Percentiles rank a stretch among this genome's conserved stretches.
These are phyloP conservation scores for Citrus unshiu DNA, from an alignment of 345 rosid species.

Conservation along the genomic window DNA sequence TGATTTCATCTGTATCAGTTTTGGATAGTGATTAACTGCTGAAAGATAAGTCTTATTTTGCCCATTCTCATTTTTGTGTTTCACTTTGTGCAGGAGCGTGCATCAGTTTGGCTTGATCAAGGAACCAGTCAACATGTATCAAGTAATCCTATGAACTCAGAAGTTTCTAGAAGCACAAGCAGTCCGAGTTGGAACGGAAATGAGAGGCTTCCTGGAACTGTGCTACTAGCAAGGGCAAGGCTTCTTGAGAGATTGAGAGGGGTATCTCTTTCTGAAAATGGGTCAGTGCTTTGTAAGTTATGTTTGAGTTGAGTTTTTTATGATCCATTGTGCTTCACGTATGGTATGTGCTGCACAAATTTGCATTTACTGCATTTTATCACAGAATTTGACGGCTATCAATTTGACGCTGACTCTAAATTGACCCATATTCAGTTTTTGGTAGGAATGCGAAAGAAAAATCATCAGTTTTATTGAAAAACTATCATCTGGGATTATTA, in stretches of 20 bases:
- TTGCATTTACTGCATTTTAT: background rate
- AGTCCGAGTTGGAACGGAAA: constrained; percentile 35
- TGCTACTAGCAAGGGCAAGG: constrained; percentile 87
- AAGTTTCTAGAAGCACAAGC: constrained; percentile 34
- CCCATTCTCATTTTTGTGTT: background rate
- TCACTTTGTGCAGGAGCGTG: constrained; percentile 45
- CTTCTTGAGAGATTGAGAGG: constrained; percentile 91
- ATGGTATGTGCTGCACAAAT: background rate
- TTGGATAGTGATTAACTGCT: background rate
- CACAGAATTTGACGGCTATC: background rate
- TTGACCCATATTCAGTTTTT: background rate
- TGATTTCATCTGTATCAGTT: background rate
- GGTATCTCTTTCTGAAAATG: constrained; percentile 55
- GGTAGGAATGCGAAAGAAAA: background rate
- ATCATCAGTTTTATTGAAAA: background rate
- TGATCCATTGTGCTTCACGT: background rate
- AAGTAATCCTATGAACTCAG: constrained; percentile 33
- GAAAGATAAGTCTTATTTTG: background rate
- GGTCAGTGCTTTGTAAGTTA: constrained; percentile 34
- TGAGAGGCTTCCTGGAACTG: constrained; percentile 91
- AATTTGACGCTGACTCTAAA: background rate
- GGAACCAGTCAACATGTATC: constrained; percentile 33
- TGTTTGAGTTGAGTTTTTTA: background rate
- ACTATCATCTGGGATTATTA: background rate
- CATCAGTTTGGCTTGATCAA: constrained; percentile 36